phyloP scores from a whole-genome alignment of 495 filamentous ascomycete species.

The Terfezia claveryi region DNA sequence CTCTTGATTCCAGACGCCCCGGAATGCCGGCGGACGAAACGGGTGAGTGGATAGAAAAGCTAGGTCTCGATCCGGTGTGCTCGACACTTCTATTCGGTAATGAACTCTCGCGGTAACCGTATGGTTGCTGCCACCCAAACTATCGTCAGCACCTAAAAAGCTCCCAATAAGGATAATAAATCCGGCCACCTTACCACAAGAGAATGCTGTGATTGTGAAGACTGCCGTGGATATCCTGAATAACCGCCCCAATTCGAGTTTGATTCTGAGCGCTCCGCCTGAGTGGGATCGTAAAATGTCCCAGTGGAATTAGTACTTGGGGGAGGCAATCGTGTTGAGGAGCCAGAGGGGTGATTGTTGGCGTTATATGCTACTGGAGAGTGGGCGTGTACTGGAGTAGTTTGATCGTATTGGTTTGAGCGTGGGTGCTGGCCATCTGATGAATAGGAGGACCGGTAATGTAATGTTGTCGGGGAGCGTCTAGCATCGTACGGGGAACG shows the following conservation, averaged over 20 bases:
- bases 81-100: neutral
- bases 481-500: conserved; percentile 18
- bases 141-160: too few species aligned
- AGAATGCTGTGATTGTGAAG: neutral
- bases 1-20: neutral
- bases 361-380: neutral
- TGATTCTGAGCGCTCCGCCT: neutral
- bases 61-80: neutral
- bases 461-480: conserved; percentile 16
- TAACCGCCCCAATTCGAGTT: conserved; percentile 12
- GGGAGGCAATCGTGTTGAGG: conserved; percentile 1
- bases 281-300: neutral
- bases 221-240: neutral
- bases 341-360: neutral
- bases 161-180: too few species aligned
- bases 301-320: conserved; percentile 12
- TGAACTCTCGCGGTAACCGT: neutral
- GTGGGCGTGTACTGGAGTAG: conserved; percentile 9
- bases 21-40: neutral
- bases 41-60: neutral
- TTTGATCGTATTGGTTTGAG: conserved; percentile 9
- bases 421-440: conserved; percentile 18
- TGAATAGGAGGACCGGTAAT: conserved; percentile 18
- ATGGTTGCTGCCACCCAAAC: neutral
- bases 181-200: neutral